A percentile compares a stretch with the other conserved stretches of the same genome.
These are phyloP conservation scores for Carex arenaria DNA, from an alignment of 202 grass and related monocot species.

Conservation along the genomic window DNA sequence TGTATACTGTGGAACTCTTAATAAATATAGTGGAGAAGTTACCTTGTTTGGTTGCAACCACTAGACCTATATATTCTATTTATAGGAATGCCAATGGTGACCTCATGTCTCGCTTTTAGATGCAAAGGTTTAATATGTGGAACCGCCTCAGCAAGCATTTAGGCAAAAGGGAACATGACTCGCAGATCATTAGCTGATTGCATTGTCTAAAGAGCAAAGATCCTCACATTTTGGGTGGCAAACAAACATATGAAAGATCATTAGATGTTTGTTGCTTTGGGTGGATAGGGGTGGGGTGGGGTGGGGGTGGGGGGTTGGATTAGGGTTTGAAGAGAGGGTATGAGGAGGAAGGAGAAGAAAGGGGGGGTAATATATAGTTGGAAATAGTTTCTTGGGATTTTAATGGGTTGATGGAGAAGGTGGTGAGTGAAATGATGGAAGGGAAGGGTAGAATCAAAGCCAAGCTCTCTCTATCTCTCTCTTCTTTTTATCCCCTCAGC, in stretches of 20 bases:
- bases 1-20: background rate
- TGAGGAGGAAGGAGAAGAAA: constrained; percentile 3
- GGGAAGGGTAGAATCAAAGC: constrained; percentile 49
- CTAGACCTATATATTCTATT: constrained; percentile 1
- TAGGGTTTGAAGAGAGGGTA: constrained; percentile 20
- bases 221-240: constrained; percentile 22
- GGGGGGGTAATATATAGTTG: constrained; percentile 28
- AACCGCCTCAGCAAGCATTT: constrained; percentile 27
- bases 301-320: background rate
- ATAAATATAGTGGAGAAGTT: constrained; percentile 12
- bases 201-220: constrained; percentile 27
- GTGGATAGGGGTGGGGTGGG: background rate
- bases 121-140: constrained; percentile 1
- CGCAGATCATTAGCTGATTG: constrained; percentile 22
- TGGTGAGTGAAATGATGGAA: constrained; percentile 73
- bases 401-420: constrained; percentile 36
- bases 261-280: background rate
- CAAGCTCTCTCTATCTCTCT: constrained; percentile 22
- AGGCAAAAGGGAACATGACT: constrained; percentile 13
- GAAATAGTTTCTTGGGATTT: constrained; percentile 37
- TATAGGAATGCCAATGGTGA: constrained; percentile 8
- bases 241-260: constrained; percentile 12
- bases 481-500: constrained; percentile 29
- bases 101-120: background rate
- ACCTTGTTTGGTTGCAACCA: constrained; percentile 24